Evolutionary conservation across 208 protist genomes (phyloP).

Genomic region (Acanthamoeba triangularis): DNA sequence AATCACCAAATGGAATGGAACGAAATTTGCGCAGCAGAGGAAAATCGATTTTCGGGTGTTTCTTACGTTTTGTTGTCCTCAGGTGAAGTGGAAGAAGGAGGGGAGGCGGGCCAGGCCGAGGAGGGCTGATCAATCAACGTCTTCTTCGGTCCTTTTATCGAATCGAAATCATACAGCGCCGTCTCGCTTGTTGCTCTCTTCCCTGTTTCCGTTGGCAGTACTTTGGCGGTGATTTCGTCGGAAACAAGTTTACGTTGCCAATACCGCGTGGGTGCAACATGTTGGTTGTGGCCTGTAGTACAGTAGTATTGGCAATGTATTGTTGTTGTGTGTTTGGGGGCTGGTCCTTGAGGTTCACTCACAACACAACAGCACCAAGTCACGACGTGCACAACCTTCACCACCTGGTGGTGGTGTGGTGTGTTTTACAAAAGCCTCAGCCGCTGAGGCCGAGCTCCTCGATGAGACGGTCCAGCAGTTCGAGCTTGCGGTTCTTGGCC

Average conservation of each 20-base stretch:
- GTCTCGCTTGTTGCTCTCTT: too few relatives aligned
- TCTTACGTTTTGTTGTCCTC: too few relatives aligned
- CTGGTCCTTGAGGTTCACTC: too few relatives aligned
- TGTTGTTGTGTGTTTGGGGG: too few relatives aligned
- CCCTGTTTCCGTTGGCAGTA: not conserved
- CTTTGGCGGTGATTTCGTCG: not conserved
- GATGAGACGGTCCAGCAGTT: not conserved
- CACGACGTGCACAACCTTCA: too few relatives aligned
- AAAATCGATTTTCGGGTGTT: too few relatives aligned
- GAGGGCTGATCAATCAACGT: not conserved
- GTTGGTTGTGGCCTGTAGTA: not conserved
- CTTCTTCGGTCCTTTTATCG: not conserved
- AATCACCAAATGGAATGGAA: too few relatives aligned
- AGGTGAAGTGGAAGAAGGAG: not conserved
- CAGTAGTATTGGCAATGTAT: not conserved
- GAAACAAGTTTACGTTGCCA: not conserved
- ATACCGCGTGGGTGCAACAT: not conserved
- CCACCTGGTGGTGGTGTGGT: too few relatives aligned
- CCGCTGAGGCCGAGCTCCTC: constrained; percentile 12
- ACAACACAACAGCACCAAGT: too few relatives aligned
- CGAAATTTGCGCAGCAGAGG: too few relatives aligned
- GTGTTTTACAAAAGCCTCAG: not conserved
- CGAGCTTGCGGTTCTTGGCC: constrained; percentile 19
- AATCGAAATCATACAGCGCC: too few relatives aligned
- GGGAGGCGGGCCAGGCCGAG: too few relatives aligned